A percentile compares a stretch with the other conserved stretches of the same genome.
These are phyloP conservation scores for Apiotrichum siamense DNA, from an alignment of 1,284 basidiomycete species.

Conservation along the genomic window DNA sequence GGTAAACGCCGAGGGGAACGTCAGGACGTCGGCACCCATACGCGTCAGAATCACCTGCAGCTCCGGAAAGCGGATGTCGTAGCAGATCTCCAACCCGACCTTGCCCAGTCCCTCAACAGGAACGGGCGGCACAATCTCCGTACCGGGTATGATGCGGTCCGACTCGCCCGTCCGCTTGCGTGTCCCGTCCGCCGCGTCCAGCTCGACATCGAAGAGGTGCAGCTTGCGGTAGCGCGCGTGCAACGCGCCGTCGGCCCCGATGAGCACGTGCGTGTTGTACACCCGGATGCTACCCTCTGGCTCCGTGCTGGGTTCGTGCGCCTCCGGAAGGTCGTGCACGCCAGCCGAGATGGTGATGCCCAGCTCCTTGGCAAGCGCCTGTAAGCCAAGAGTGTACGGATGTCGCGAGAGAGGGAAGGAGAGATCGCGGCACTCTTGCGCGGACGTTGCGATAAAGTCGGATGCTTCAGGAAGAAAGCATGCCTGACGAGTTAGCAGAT, in stretches of 20 bases:
- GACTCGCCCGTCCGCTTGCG: constrained; percentile 32
- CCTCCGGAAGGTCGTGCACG: constrained; percentile 49
- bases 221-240: constrained; percentile 49
- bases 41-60: constrained; percentile 46
- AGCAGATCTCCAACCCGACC: constrained; percentile 52
- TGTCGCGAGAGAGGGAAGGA: constrained; percentile 33
- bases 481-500: constrained; percentile 19
- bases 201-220: constrained; percentile 53
- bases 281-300: constrained; percentile 36
- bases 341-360: constrained; percentile 48
- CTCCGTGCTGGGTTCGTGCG: constrained; percentile 27
- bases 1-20: constrained; percentile 53
- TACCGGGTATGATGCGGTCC: constrained; percentile 42
- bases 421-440: constrained; percentile 31
- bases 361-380: constrained; percentile 43
- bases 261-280: constrained; percentile 51
- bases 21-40: constrained; percentile 49
- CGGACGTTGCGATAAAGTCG: constrained; percentile 51
- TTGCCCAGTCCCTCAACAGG: constrained; percentile 45
- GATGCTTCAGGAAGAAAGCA: constrained; percentile 52
- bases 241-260: constrained; percentile 46
- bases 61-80: constrained; percentile 53
- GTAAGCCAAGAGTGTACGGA: constrained; percentile 37
- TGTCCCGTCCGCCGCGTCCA: constrained; percentile 29
- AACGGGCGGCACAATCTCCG: constrained; percentile 30